These are phyloP conservation scores for Sordariomycetes sp. DNA, from an alignment of 2,329 filamentous ascomycete species.

Conservation along the genomic window DNA sequence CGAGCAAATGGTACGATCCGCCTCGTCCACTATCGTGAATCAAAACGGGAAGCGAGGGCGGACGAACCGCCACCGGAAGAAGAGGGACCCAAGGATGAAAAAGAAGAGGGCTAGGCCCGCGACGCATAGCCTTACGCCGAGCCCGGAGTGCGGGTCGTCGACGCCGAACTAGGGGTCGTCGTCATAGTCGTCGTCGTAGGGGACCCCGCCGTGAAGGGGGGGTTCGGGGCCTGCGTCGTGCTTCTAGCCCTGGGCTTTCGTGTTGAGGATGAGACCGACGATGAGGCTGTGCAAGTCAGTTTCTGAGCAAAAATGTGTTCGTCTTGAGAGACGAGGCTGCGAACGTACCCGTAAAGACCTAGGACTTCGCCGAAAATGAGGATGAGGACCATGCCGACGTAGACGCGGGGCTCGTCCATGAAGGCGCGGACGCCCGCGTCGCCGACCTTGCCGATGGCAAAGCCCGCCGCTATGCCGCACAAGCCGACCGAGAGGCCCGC, in stretches of 20 bases:
- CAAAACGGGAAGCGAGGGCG: background rate
- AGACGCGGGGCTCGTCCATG: slow-evolving; percentile 92
- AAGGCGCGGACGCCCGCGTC: slow-evolving; percentile 89
- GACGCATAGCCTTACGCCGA: background rate
- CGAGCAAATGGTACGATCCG: background rate
- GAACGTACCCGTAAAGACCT: slow-evolving; percentile 80
- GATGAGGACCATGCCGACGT: slow-evolving; percentile 97
- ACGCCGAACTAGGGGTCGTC: background rate
- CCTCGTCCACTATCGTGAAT: background rate
- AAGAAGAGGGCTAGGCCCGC: background rate
- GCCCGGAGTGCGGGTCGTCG: background rate
- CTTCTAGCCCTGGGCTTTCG: slow-evolving; percentile 54
- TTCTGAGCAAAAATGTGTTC: background rate
- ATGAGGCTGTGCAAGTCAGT: slow-evolving; percentile 50
- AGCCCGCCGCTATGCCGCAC: slow-evolving; percentile 85
- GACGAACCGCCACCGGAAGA: background rate
- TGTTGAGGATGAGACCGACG: slow-evolving; percentile 87
- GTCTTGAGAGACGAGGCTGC: background rate
- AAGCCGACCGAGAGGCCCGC: slow-evolving; percentile 85
- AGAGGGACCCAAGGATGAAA: background rate
- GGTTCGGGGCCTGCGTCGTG: background rate
- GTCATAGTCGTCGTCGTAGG: background rate
- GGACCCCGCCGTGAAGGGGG: background rate
- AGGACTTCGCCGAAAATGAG: slow-evolving; percentile 97
- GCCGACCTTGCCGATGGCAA: slow-evolving; percentile 90